Conservation (phyloP, 176 grass and related monocot genomes). For the Eragrostis curvula region DNA sequence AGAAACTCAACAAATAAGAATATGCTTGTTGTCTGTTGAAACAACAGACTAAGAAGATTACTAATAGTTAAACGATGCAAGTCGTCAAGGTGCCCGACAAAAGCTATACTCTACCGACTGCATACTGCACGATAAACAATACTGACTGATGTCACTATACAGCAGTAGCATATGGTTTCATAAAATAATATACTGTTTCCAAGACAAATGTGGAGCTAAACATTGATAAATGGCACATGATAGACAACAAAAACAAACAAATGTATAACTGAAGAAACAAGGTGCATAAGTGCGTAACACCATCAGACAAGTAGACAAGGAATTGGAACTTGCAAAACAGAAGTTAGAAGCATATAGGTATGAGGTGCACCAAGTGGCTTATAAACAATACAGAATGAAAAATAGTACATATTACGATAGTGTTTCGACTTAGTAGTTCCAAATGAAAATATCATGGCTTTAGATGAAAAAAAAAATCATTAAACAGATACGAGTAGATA, state of each 20-base stretch:
- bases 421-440: neutral
- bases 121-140: slow-evolving; percentile 40
- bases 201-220: slow-evolving; percentile 39
- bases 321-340: neutral
- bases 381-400: neutral
- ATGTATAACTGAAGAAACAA: slow-evolving; percentile 19
- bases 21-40: slow-evolving; percentile 52
- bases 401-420: neutral
- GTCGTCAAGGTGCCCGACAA: slow-evolving; percentile 2
- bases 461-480: slow-evolving; percentile 22
- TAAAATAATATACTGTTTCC: slow-evolving; percentile 28
- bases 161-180: slow-evolving; percentile 30
- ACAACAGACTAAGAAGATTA: slow-evolving; percentile 29
- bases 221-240: slow-evolving; percentile 27
- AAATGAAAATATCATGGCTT: neutral
- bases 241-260: slow-evolving; percentile 12
- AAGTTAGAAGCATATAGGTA: neutral
- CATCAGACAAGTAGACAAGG: neutral
- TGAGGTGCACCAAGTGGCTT: neutral
- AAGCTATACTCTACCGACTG: slow-evolving; percentile 28
- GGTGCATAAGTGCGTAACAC: neutral
- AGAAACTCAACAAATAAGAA: slow-evolving; percentile 36
- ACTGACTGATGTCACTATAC: neutral
- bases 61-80: slow-evolving; percentile 42
- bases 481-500: neutral